Percentiles rank a stretch among this genome's conserved stretches.
Evolutionary conservation across 2,329 filamentous ascomycete species (phyloP).

Genomic region (Zymoseptoria ardabiliae): DNA sequence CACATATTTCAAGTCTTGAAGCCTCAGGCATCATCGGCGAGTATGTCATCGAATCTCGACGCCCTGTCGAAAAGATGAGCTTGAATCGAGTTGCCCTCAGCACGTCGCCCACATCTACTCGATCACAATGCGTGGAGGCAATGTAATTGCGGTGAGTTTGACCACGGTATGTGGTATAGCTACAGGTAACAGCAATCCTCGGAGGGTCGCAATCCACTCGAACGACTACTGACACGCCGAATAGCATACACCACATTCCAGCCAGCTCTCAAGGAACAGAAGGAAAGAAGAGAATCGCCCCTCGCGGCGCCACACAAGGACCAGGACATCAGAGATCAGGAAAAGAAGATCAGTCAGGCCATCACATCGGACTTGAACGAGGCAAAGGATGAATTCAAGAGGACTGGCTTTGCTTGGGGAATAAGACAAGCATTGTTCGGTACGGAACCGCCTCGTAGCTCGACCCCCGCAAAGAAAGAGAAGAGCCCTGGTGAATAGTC

Average conservation of each 20-base stretch:
- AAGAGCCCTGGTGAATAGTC: neutral
- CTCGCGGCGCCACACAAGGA: constrained; percentile 18
- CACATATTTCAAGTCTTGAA: neutral
- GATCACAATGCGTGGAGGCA: neutral
- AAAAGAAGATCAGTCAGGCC: constrained; percentile 17
- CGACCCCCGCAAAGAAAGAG: neutral
- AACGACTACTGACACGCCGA: neutral
- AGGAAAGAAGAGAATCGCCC: constrained; percentile 20
- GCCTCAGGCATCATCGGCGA: neutral
- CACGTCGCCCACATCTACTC: neutral
- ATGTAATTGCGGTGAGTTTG: neutral
- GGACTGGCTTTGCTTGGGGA: constrained; percentile 22
- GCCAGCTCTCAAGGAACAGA: constrained; percentile 24
- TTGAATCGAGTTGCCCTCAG: neutral
- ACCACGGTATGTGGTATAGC: constrained; percentile 15
- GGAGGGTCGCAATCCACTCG: neutral
- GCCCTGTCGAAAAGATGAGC: no score
- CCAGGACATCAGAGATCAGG: constrained; percentile 9
- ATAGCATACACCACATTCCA: constrained; percentile 25
- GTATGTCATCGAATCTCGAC: neutral
- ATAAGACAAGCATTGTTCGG: constrained; percentile 18
- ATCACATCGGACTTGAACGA: constrained; percentile 22
- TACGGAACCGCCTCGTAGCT: neutral
- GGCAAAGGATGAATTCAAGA: constrained; percentile 14
- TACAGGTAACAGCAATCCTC: constrained; percentile 9